A percentile compares a stretch with the other conserved stretches of the same genome.
phyloP scores from a whole-genome alignment of 345 rosid species.

The Linum lewisii region DNA sequence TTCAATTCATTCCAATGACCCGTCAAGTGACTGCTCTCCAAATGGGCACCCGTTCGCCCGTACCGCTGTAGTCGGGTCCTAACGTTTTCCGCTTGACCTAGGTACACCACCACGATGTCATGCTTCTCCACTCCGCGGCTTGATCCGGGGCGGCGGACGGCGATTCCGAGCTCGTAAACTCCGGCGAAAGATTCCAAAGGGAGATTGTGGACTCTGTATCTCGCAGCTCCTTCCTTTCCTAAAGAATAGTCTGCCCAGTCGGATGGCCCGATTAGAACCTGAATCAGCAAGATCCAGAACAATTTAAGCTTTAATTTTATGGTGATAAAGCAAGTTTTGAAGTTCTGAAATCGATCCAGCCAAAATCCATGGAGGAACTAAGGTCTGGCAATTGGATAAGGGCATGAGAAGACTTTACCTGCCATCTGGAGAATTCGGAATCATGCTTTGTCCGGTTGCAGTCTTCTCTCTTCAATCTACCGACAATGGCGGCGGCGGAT shows the following conservation, averaged over 20 bases:
- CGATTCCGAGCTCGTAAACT: slow-evolving; percentile 66
- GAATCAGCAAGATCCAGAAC: neutral
- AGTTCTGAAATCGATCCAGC: neutral
- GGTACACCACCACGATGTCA: slow-evolving; percentile 42
- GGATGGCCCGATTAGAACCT: slow-evolving; percentile 63
- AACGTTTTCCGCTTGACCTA: slow-evolving; percentile 86
- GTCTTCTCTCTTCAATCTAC: slow-evolving; percentile 58
- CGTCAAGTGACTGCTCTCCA: slow-evolving; percentile 26
- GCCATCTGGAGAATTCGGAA: slow-evolving; percentile 60
- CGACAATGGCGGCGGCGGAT: slow-evolving; percentile 3
- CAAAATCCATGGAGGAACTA: no score
- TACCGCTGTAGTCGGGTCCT: slow-evolving; percentile 68
- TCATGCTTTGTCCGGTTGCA: slow-evolving; percentile 63
- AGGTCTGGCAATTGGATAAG: neutral
- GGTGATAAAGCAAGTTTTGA: neutral
- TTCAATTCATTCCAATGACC: slow-evolving; percentile 12
- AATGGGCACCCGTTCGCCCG: slow-evolving; percentile 78
- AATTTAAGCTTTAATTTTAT: neutral
- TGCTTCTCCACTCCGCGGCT: slow-evolving; percentile 32
- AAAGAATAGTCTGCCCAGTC: slow-evolving; percentile 63
- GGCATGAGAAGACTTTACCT: slow-evolving; percentile 26
- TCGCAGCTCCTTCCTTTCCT: slow-evolving; percentile 60
- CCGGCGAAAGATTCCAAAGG: slow-evolving; percentile 51
- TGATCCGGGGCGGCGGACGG: slow-evolving; percentile 15
- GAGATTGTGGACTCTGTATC: slow-evolving; percentile 72